Evolutionary conservation across 305 asterid species (phyloP), one percentile per base, ranked within the genome.

Genomic region (Andrographis paniculata): DNA sequence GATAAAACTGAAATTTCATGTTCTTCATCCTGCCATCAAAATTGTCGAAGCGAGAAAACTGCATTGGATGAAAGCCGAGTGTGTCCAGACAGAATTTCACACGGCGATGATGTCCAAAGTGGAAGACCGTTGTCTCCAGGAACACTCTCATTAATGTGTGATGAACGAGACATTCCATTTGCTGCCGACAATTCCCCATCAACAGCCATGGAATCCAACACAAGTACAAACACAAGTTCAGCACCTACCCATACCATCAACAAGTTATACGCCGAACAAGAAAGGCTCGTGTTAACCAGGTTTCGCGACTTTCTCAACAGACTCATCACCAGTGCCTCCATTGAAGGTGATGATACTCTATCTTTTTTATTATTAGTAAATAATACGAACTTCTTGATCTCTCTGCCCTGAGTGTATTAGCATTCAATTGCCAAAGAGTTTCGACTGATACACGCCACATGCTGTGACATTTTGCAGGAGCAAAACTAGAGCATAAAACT

Each of bases 41-140:
- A 48, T 37, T 18, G 42, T 45, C 67, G 52, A 20, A 47, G 30
- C 57, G 66, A 60, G 57, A 56, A 45, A 44, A 53, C 17, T 15
- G 22, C 46, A 30, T 55, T 52, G 21, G 50, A 45, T 20, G 59
- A 23, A 21, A 60, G 53, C 56, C 42, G 48, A 52, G 64, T 45
- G 41, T 33, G 37, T 17, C 36, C 54, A 36, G 52, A 27, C 42
- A 21, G 59, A 52, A 33, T 13, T 33, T 55, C 69, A 16, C 54
- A 54, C 50, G 56, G 22, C 46, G 16, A 9, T 62, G 70, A 42
- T 44, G 20, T 39, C 27, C 62, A 56, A 46, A 58, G 45, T 33
- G 69, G 68, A 45, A 67, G 79, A 52, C 73, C 78, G 33, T 14
- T 64, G 56, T 83, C 91, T 62, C 84, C 82, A 14, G 82, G 62